Percentiles rank a stretch among this genome's conserved stretches.
phyloP scores from a whole-genome alignment of 1,284 basidiomycete species.

The Chondrostereum purpureum region DNA sequence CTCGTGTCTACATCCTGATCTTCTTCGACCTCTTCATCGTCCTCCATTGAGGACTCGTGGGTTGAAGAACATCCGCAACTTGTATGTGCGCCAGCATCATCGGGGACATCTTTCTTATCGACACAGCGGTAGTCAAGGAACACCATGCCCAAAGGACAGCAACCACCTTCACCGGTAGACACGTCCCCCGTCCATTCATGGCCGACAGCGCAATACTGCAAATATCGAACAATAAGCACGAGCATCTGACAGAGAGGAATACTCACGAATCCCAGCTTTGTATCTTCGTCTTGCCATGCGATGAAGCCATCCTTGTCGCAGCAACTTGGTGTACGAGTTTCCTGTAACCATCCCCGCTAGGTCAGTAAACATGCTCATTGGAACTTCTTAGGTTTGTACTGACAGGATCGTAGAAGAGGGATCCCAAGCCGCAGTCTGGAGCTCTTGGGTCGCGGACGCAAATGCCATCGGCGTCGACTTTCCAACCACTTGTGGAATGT shows the following conservation, averaged over 20 bases:
- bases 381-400: neutral
- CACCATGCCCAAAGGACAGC: constrained; percentile 5
- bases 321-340: constrained; percentile 2
- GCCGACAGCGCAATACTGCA: constrained; percentile 5
- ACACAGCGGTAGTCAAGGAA: constrained; percentile 6
- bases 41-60: neutral
- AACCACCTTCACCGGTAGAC: constrained; percentile 7
- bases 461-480: neutral
- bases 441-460: constrained; percentile 2
- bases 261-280: constrained; percentile 9
- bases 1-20: constrained; percentile 1
- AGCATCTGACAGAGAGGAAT: neutral
- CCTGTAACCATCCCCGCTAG: too few species aligned
- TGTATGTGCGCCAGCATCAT: neutral
- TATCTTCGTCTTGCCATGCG: constrained; percentile 7
- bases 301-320: constrained; percentile 4
- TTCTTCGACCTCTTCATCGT: neutral
- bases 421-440: constrained; percentile 1
- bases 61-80: constrained; percentile 7
- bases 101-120: neutral
- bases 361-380: too few species aligned
- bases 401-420: constrained; percentile 7
- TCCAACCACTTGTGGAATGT: constrained; percentile 4
- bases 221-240: neutral
- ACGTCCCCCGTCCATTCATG: constrained; percentile 9